phyloP scores from a whole-genome alignment of 148 eudicot species.

The Nepenthes gracilis region DNA sequence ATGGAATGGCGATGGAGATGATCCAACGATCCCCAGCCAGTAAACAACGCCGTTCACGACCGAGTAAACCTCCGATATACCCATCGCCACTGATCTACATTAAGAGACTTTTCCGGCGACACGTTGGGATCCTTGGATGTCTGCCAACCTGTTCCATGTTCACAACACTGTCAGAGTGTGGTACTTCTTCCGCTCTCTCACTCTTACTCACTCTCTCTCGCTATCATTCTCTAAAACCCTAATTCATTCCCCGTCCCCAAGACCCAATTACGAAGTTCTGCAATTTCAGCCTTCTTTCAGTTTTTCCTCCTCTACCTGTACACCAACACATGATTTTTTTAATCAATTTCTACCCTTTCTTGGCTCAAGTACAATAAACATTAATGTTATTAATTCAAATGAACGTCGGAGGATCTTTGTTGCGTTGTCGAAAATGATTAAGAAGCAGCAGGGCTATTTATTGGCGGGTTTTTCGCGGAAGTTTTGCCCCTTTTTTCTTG shows the following conservation, averaged over 20 bases:
- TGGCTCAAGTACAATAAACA: slow-evolving; percentile 7
- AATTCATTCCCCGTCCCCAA: slow-evolving; percentile 5
- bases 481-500: slow-evolving; percentile 61
- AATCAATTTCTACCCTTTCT: slow-evolving; percentile 48
- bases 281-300: slow-evolving; percentile 7
- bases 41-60: too few relatives aligned
- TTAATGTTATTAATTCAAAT: slow-evolving; percentile 35
- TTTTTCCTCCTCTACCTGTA: slow-evolving; percentile 10
- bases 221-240: slow-evolving; percentile 12
- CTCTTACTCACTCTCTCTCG: slow-evolving; percentile 6
- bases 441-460: slow-evolving; percentile 17
- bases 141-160: slow-evolving; percentile 21
- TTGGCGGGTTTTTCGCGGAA: slow-evolving; percentile 32
- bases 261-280: slow-evolving; percentile 9
- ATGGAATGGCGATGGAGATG: too few relatives aligned
- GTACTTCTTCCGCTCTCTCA: slow-evolving; percentile 9
- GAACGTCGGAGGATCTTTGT: slow-evolving; percentile 47
- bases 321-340: slow-evolving; percentile 22
- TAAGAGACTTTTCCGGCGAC: not conserved
- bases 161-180: slow-evolving; percentile 34
- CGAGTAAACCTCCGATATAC: too few relatives aligned
- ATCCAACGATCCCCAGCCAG: too few relatives aligned
- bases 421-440: slow-evolving; percentile 47
- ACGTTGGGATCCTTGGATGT: slow-evolving; percentile 27
- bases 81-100: too few relatives aligned